Percentiles rank a stretch among this genome's conserved stretches.
These are phyloP conservation scores for barrel medic (Medicago truncatula) DNA, from an alignment of 306 rosid genomes.

Conservation along the genomic window DNA sequence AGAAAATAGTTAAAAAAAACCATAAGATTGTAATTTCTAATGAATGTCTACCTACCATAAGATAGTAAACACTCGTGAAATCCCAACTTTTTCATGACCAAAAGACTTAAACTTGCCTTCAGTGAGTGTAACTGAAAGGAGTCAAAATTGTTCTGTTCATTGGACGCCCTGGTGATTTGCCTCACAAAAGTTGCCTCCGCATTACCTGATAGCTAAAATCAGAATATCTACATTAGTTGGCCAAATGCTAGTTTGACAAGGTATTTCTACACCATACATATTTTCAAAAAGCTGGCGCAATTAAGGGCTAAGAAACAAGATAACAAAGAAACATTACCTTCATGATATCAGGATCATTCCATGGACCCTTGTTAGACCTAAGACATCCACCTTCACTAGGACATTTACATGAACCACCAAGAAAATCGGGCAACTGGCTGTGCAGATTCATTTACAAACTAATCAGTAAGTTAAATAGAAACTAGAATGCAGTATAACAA, in stretches of 20 bases:
- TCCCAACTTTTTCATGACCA: constrained; percentile 30
- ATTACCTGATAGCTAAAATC: constrained; percentile 71
- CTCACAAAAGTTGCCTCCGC: constrained; percentile 74
- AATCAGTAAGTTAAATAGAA: constrained; percentile 26
- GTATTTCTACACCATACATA: constrained; percentile 37
- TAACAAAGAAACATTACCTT: constrained; percentile 57
- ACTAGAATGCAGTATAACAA: constrained; percentile 10
- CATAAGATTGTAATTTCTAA: neutral
- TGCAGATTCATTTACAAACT: constrained; percentile 40
- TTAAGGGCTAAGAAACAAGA: constrained; percentile 21
- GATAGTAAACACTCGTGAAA: neutral
- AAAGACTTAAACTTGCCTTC: constrained; percentile 62
- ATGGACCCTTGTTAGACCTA: constrained; percentile 86
- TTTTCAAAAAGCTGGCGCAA: constrained; percentile 27
- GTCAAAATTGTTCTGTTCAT: constrained; percentile 56
- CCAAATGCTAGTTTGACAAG: constrained; percentile 39
- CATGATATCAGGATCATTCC: constrained; percentile 90
- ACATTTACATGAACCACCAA: constrained; percentile 94
- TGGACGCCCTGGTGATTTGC: constrained; percentile 60
- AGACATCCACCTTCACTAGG: constrained; percentile 87
- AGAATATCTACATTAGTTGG: constrained; percentile 46
- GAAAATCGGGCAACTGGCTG: constrained; percentile 95
- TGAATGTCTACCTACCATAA: constrained; percentile 27
- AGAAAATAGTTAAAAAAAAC: constrained; percentile 18
- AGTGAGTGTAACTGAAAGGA: constrained; percentile 52